Evolutionary conservation across 1,284 basidiomycete species (phyloP).

Genomic region (Irpex sp.): DNA sequence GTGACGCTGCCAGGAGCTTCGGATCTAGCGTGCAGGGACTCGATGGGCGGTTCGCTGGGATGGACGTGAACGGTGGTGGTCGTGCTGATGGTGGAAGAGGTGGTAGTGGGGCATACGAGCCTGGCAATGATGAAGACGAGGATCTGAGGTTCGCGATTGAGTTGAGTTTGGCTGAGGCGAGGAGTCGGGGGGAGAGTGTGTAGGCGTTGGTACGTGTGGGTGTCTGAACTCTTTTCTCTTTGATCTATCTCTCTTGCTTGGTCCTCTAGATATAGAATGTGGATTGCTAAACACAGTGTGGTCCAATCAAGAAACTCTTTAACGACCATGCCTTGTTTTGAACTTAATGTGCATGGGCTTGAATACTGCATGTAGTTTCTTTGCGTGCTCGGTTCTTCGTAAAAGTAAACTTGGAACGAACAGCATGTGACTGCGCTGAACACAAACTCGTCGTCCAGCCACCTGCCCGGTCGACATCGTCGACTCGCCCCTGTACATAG

Average conservation of each 20-base stretch:
- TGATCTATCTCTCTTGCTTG: background rate
- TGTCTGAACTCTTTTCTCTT: background rate
- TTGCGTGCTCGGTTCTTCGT: too few relatives aligned
- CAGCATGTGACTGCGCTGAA: too few relatives aligned
- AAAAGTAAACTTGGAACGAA: too few relatives aligned
- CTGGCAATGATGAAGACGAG: constrained; percentile 14
- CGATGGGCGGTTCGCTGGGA: constrained; percentile 7
- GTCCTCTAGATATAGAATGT: background rate
- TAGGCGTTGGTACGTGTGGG: background rate
- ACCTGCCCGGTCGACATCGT: too few relatives aligned
- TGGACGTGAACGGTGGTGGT: background rate
- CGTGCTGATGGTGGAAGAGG: background rate
- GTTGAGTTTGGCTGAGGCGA: constrained; percentile 30
- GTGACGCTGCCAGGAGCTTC: background rate
- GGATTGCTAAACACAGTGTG: background rate
- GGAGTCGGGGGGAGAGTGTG: constrained; percentile 26
- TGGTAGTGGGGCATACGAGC: too few relatives aligned
- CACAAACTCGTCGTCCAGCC: too few relatives aligned
- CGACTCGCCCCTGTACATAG: too few relatives aligned
- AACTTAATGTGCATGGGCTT: too few relatives aligned
- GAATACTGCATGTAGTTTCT: too few relatives aligned
- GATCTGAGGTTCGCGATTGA: constrained; percentile 30
- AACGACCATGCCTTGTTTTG: too few relatives aligned
- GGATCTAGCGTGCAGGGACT: constrained; percentile 6
- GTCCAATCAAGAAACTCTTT: too few relatives aligned